These are phyloP conservation scores for Rhodamnia rubescens DNA, from an alignment of 345 rosid genomes.

Conservation along the genomic window DNA sequence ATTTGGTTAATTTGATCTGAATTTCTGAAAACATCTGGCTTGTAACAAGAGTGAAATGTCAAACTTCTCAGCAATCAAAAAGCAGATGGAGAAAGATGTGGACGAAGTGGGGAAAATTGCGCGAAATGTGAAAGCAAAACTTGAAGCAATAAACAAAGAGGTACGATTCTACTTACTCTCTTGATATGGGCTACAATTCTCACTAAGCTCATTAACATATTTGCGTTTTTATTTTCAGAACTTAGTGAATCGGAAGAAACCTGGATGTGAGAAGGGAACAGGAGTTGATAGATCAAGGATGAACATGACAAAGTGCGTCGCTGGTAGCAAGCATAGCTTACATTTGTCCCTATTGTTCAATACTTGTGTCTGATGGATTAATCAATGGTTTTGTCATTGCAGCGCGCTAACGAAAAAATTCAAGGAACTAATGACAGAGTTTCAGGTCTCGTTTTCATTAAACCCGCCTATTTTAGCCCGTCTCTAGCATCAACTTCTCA, in stretches of 20 bases:
- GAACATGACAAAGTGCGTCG: constrained; percentile 59
- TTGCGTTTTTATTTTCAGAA: constrained; percentile 30
- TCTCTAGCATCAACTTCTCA: not conserved
- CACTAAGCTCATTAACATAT: not conserved
- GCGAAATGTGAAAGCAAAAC: constrained; percentile 56
- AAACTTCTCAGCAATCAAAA: constrained; percentile 57
- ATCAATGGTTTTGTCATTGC: constrained; percentile 1
- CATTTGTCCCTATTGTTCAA: not conserved
- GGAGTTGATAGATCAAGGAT: constrained; percentile 82
- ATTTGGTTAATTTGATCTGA: not conserved
- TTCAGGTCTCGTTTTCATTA: constrained; percentile 44
- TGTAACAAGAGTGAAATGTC: not conserved
- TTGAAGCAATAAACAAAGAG: constrained; percentile 73
- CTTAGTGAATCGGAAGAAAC: constrained; percentile 72
- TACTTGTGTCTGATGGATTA: not conserved
- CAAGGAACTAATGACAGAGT: constrained; percentile 72
- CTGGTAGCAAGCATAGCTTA: not conserved
- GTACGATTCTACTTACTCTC: constrained; percentile 14
- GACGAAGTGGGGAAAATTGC: constrained; percentile 91
- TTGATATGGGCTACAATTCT: not conserved
- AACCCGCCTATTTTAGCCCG: not conserved
- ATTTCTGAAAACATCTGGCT: not conserved
- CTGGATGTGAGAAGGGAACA: constrained; percentile 87
- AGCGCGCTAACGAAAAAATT: constrained; percentile 57
- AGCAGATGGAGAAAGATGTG: constrained; percentile 87